Evolutionary conservation across 306 rosid species (phyloP).

Genomic region (Cyclanthera cordifolia): DNA sequence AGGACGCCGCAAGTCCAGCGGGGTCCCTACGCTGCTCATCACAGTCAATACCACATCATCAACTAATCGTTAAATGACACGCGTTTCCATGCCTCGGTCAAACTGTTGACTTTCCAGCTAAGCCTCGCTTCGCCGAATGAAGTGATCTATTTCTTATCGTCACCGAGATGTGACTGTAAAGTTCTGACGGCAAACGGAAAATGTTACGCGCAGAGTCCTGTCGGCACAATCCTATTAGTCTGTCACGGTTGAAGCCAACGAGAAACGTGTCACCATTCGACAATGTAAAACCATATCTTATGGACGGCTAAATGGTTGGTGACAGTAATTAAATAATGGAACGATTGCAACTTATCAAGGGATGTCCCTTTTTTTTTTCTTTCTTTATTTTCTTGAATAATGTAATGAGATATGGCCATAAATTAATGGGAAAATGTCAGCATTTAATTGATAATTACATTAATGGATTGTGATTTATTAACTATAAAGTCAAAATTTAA

Average conservation of each 20-base stretch:
- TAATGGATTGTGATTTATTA: neutral
- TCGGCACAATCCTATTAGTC: conserved; percentile 20
- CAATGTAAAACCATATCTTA: too few species aligned
- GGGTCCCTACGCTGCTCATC: conserved; percentile 13
- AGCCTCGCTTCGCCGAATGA: neutral
- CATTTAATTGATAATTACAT: neutral
- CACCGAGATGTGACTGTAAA: neutral
- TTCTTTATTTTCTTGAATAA: neutral
- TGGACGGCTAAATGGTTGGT: neutral
- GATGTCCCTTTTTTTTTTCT: neutral
- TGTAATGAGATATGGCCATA: neutral
- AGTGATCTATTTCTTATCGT: neutral
- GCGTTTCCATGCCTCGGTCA: neutral
- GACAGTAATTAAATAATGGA: neutral
- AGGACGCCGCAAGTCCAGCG: conserved; percentile 17
- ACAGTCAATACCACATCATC: neutral
- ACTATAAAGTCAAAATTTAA: neutral
- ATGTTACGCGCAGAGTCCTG: neutral
- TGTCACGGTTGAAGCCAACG: conserved; percentile 6
- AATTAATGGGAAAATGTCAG: neutral
- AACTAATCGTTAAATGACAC: conserved; percentile 12
- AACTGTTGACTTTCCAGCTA: neutral
- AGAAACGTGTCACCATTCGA: neutral
- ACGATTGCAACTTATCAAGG: conserved; percentile 1
- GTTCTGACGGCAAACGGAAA: neutral